Evolutionary conservation across 139 green algal species (phyloP).

Genomic region (Tetradesmus obliquus): DNA sequence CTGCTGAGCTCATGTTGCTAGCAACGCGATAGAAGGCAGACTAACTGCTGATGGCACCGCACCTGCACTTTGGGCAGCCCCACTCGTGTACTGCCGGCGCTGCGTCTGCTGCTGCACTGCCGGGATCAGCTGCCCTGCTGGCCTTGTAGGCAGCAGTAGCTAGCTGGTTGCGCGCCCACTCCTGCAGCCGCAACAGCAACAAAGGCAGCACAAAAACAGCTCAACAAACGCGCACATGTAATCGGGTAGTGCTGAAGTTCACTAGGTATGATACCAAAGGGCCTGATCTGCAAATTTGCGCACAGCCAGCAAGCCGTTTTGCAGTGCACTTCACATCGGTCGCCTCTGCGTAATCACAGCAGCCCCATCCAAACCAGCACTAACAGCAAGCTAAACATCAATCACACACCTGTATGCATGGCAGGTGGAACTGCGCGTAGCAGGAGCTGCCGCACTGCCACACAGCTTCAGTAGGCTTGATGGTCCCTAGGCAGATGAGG

Average conservation of each 20-base stretch:
- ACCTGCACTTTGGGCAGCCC: constrained; percentile 86
- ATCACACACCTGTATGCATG: constrained; percentile 66
- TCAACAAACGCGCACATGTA: neutral
- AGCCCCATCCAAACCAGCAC: too few species aligned
- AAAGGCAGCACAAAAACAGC: neutral
- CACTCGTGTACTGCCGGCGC: constrained; percentile 56
- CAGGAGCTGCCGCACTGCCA: constrained; percentile 77
- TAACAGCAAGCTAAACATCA: too few species aligned
- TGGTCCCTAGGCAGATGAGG: constrained; percentile 74
- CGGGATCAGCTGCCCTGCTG: constrained; percentile 16
- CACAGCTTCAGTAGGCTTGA: constrained; percentile 66
- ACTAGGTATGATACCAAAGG: too few species aligned
- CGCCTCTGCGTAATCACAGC: too few species aligned
- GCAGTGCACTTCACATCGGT: too few species aligned
- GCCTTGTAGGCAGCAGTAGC: constrained; percentile 42
- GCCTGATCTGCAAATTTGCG: too few species aligned
- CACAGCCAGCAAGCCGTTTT: too few species aligned
- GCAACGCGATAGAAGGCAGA: too few species aligned
- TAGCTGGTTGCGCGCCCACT: constrained; percentile 79
- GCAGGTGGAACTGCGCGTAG: constrained; percentile 78
- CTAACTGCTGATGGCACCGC: too few species aligned
- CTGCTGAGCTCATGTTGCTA: too few species aligned
- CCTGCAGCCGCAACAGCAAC: constrained; percentile 47
- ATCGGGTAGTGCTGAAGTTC: neutral
- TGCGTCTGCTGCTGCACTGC: neutral